Conservation (phyloP, 805 yeast species). For the Soucietia sequanensis region DNA sequence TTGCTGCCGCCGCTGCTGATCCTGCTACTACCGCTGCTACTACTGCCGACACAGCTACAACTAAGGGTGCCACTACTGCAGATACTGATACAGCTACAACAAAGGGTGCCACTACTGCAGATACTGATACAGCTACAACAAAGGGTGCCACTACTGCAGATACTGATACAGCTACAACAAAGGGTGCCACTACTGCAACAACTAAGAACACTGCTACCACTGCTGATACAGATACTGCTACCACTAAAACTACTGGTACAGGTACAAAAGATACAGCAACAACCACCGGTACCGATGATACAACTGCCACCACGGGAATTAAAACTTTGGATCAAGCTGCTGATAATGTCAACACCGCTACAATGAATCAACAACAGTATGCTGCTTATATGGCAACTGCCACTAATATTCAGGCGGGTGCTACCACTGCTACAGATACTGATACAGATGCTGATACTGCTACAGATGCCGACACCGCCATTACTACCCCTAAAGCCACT, state of each 20-base stretch:
- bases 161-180: conserved; percentile 10
- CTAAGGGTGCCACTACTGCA: conserved; percentile 15
- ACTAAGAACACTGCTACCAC: conserved; percentile 14
- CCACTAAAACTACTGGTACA: conserved; percentile 10
- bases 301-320: conserved; percentile 12
- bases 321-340: too few relatives aligned
- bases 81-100: conserved; percentile 15
- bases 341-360: conserved; percentile 11
- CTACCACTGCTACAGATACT: conserved; percentile 16
- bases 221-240: conserved; percentile 10
- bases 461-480: conserved; percentile 13
- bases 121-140: conserved; percentile 13
- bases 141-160: conserved; percentile 12
- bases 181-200: conserved; percentile 11
- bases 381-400: conserved; percentile 15
- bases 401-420: conserved; percentile 15
- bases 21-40: conserved; percentile 15
- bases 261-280: conserved; percentile 9
- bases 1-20: conserved; percentile 16
- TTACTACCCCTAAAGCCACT: conserved; percentile 13
- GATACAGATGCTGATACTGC: conserved; percentile 14
- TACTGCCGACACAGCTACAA: conserved; percentile 16
- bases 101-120: conserved; percentile 13
- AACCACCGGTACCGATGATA: conserved; percentile 8
- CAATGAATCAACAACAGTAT: too few relatives aligned